A percentile compares a stretch with the other conserved stretches of the same genome.
phyloP scores from a whole-genome alignment of 805 yeast genomes.

The Naumovozyma castellii region DNA sequence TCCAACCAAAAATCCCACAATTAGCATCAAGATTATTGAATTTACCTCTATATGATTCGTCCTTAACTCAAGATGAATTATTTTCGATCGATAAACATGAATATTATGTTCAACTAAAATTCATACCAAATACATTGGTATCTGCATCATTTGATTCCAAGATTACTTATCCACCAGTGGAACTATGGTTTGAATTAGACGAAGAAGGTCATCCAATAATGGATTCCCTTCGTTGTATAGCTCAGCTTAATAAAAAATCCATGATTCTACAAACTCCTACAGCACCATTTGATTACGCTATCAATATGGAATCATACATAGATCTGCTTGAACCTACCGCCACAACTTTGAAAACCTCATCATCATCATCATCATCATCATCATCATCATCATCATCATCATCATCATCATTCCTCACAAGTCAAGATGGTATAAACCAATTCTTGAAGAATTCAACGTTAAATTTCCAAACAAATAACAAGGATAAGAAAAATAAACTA shows the following conservation, averaged over 20 bases:
- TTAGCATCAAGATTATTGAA: slow-evolving; percentile 15
- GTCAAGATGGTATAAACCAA: slow-evolving; percentile 36
- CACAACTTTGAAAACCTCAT: no score
- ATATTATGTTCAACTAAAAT: slow-evolving; percentile 23
- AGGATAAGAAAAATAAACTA: not conserved
- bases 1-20: slow-evolving; percentile 21
- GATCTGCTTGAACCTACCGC: not conserved
- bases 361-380: no score
- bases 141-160: no score
- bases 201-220: slow-evolving; percentile 19
- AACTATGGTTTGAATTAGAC: slow-evolving; percentile 26
- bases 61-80: slow-evolving; percentile 6
- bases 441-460: slow-evolving; percentile 28
- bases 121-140: slow-evolving; percentile 10
- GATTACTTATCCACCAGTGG: slow-evolving; percentile 25
- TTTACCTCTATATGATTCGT: slow-evolving; percentile 15
- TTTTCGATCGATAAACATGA: slow-evolving; percentile 23
- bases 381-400: no score
- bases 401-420: slow-evolving; percentile 4
- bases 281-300: slow-evolving; percentile 18
- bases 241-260: slow-evolving; percentile 14
- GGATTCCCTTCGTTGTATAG: slow-evolving; percentile 17
- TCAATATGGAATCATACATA: slow-evolving; percentile 9
- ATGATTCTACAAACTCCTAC: slow-evolving; percentile 21
- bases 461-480: slow-evolving; percentile 8